Evolutionary conservation across 371 early-diverging fungal species (phyloP), one percentile per base, ranked within the genome.

Genomic region (Saksenaea vasiformis): DNA sequence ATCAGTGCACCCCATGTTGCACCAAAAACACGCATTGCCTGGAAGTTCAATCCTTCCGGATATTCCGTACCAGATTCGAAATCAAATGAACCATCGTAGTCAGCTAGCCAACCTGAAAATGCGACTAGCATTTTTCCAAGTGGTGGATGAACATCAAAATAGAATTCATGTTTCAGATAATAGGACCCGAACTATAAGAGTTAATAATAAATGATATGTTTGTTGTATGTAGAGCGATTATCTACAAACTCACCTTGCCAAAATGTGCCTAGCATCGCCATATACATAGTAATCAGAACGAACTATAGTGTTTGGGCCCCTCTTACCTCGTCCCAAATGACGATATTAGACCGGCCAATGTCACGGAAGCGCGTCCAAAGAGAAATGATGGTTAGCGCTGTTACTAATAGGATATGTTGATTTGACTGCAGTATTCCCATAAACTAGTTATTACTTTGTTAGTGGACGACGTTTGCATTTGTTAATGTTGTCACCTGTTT

Each of bases 71-170:
- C 97, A 15, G 96, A 95, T 22, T 93, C 90, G 69, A 99, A 99
- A 1, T 78, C 81, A 71, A 97, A 99, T 0, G 87, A 78, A 5
- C 95, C 96, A 73, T 96, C 85, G 72, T 95, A 98, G 8, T 94
- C 92, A 13, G 91, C 93, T 5, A 99, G 36, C 17, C 86, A 74
- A 54, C 96, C 99, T 10, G 96, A 89, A 9, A 99, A 74, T 0
- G 93, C 99, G 8, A 97, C 92, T 22, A 99, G 82, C 90, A 99
- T 95, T 78, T 99, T 99, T 43, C 99, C 99, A 35, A 99, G 85
- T 1, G 99, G 99, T 37, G 99, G 99, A 78, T 99, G 99, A 0
- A 99, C 99, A 81, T 99, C 99, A 77, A 97, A 97, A 78, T 98
- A 93, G 70, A 98, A 99, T 54, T 90, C 89, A 43, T 88, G 83